Conservation (phyloP, 495 filamentous ascomycete genomes). For the Annulohypoxylon maeteangense region DNA sequence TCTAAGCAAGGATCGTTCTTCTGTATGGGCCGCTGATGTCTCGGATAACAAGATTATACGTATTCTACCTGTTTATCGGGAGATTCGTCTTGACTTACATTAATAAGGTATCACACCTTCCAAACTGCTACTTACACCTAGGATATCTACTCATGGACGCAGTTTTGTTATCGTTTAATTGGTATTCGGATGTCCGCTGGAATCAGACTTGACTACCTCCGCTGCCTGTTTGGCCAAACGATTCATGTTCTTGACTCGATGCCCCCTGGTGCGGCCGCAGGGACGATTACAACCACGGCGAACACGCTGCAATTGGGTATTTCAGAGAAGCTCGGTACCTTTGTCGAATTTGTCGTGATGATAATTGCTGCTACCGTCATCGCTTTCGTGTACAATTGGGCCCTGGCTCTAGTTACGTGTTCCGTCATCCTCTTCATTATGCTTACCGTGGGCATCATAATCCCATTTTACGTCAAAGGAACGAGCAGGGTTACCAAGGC, state of each 20-base stretch:
- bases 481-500: conserved; percentile 53
- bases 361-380: conserved; percentile 58
- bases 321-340: conserved; percentile 62
- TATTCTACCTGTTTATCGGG: conserved; percentile 56
- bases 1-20: neutral
- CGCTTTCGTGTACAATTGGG: conserved; percentile 68
- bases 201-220: conserved; percentile 63
- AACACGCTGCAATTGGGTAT: conserved; percentile 70
- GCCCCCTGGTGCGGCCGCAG: conserved; percentile 62
- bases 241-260: conserved; percentile 68
- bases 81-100: conserved; percentile 59
- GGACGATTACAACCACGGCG: conserved; percentile 68
- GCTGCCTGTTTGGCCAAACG: conserved; percentile 64
- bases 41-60: conserved; percentile 42
- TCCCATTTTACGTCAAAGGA: conserved; percentile 70
- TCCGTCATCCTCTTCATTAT: conserved; percentile 67
- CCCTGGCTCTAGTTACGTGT: conserved; percentile 65
- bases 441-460: conserved; percentile 60
- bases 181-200: conserved; percentile 63
- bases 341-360: conserved; percentile 57
- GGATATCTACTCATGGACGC: conserved; percentile 20
- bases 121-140: neutral
- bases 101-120: conserved; percentile 51
- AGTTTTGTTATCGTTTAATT: conserved; percentile 60
- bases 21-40: conserved; percentile 11